phyloP scores from a whole-genome alignment of 2,329 filamentous ascomycete genomes.

The Fusarium bactridioides region DNA sequence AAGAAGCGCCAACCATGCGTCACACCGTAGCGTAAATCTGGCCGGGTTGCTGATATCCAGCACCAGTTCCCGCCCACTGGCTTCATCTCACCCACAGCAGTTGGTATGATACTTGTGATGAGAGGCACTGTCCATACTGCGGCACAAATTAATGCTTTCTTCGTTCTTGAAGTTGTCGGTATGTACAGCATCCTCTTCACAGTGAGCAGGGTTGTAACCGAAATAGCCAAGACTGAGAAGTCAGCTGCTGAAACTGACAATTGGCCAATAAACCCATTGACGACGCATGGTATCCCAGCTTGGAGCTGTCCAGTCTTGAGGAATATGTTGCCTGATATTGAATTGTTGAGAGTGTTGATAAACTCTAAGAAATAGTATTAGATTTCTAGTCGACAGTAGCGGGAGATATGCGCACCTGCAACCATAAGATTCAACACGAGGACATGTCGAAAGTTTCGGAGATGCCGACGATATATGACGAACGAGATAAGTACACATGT shows the following conservation, averaged over 20 bases:
- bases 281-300: conserved; percentile 18
- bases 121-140: conserved; percentile 32
- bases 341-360: conserved; percentile 37
- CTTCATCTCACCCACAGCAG: conserved; percentile 29
- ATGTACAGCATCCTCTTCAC: conserved; percentile 32
- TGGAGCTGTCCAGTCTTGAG: conserved; percentile 11
- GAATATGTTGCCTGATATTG: conserved; percentile 34
- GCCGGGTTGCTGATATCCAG: conserved; percentile 52
- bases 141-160: conserved; percentile 23
- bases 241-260: conserved; percentile 37
- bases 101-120: conserved; percentile 30
- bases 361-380: conserved; percentile 20
- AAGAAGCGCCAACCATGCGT: conserved; percentile 56
- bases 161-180: conserved; percentile 17
- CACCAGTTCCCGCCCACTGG: conserved; percentile 57
- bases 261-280: conserved; percentile 34
- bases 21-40: conserved; percentile 53
- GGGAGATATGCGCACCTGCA: conserved; percentile 23
- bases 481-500: conserved; percentile 34
- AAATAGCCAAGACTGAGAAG: conserved; percentile 39
- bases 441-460: conserved; percentile 35
- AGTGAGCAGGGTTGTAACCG: conserved; percentile 35
- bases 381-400: no score
- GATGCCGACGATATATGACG: conserved; percentile 31
- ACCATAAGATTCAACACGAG: conserved; percentile 36